phyloP scores from a whole-genome alignment of 2,329 filamentous ascomycete genomes.

The Aspergillus sp. region DNA sequence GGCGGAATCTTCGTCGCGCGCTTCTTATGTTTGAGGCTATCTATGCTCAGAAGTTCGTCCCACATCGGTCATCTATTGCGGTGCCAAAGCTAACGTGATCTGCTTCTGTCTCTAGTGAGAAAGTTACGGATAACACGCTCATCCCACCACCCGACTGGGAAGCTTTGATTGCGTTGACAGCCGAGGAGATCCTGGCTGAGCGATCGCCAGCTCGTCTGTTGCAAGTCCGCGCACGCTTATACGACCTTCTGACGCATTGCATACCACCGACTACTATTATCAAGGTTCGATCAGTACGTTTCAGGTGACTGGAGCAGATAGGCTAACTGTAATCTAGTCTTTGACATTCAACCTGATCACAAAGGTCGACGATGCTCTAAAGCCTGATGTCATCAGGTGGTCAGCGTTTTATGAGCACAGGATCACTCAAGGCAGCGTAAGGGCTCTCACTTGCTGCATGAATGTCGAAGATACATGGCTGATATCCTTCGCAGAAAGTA shows the following conservation, averaged over 20 bases:
- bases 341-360: constrained; percentile 90
- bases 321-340: constrained; percentile 52
- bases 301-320: background rate
- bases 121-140: constrained; percentile 79
- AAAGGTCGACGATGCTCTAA: constrained; percentile 83
- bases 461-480: background rate
- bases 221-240: constrained; percentile 88
- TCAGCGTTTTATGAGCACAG: constrained; percentile 96
- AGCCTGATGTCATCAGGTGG: constrained; percentile 92
- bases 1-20: constrained; percentile 83
- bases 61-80: background rate
- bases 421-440: constrained; percentile 75
- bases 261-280: constrained; percentile 93
- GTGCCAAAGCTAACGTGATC: background rate
- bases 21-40: constrained; percentile 97
- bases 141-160: constrained; percentile 98
- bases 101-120: constrained; percentile 64
- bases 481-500: constrained; percentile 62
- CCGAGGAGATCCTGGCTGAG: constrained; percentile 90
- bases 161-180: constrained; percentile 81
- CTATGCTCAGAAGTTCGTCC: constrained; percentile 89
- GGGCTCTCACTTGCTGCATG: constrained; percentile 20
- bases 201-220: constrained; percentile 87
- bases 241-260: constrained; percentile 94
- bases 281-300: constrained; percentile 55